phyloP scores from a whole-genome alignment of 2,329 filamentous ascomycete genomes.

The Ophiostoma ips region DNA sequence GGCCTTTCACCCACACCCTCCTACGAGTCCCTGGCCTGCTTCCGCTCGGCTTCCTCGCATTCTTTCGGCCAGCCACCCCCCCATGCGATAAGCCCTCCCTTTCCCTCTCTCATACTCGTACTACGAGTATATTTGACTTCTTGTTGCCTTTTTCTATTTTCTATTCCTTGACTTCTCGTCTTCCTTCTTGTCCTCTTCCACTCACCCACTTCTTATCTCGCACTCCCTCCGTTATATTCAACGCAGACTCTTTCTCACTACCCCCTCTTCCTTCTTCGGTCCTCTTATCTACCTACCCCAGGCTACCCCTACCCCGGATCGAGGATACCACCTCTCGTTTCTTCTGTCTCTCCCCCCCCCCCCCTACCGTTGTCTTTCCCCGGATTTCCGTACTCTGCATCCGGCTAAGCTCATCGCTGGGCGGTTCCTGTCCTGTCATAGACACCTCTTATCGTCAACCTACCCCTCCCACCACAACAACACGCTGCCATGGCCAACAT shows the following conservation, averaged over 20 bases:
- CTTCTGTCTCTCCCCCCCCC: background rate
- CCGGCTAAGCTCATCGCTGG: background rate
- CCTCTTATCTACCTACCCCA: background rate
- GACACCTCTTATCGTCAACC: background rate
- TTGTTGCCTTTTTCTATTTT: background rate
- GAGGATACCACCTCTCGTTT: background rate
- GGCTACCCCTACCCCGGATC: conserved; percentile 5
- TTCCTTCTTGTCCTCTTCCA: background rate
- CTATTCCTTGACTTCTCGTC: background rate
- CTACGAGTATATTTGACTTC: background rate
- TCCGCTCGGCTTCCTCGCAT: background rate
- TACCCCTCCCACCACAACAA: background rate
- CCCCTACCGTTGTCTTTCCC: background rate
- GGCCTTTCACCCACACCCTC: background rate
- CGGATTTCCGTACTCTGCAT: conserved; percentile 4
- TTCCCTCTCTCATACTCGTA: background rate
- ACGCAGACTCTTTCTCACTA: too few relatives aligned
- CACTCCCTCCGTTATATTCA: background rate
- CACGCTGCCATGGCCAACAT: conserved; percentile 16
- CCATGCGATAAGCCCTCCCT: background rate
- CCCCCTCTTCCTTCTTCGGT: background rate
- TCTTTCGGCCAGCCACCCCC: background rate
- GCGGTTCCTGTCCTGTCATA: background rate
- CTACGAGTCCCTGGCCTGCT: background rate
- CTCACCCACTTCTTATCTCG: background rate